phyloP scores from a whole-genome alignment of 805 yeast species.

The Saccharomycodes ludwigii region DNA sequence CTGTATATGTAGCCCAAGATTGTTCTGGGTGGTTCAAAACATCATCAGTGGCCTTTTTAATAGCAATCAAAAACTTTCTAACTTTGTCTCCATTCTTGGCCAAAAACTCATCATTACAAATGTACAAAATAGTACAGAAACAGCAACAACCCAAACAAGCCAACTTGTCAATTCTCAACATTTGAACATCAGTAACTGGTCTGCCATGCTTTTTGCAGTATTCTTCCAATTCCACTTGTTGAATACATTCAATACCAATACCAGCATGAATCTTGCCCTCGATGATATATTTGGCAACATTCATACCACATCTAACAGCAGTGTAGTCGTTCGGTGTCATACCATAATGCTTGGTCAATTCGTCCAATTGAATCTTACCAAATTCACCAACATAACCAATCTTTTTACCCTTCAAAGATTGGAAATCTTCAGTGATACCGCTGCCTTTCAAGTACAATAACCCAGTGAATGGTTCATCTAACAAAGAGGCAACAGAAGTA shows the following conservation, averaged over 20 bases:
- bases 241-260: conserved; percentile 47
- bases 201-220: conserved; percentile 32
- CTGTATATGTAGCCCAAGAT: conserved; percentile 34
- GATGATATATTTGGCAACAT: conserved; percentile 42
- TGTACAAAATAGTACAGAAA: conserved; percentile 44
- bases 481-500: conserved; percentile 40
- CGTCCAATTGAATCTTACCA: conserved; percentile 47
- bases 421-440: conserved; percentile 40
- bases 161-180: conserved; percentile 43
- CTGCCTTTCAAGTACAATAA: conserved; percentile 37
- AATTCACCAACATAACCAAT: conserved; percentile 50
- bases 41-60: conserved; percentile 39
- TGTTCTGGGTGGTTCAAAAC: conserved; percentile 30
- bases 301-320: conserved; percentile 49
- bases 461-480: conserved; percentile 49
- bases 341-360: conserved; percentile 41
- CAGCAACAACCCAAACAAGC: conserved; percentile 50
- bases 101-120: conserved; percentile 38
- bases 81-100: conserved; percentile 35
- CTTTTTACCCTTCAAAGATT: conserved; percentile 37
- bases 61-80: conserved; percentile 31
- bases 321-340: conserved; percentile 44
- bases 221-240: conserved; percentile 45
- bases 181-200: conserved; percentile 34
- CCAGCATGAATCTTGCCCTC: conserved; percentile 47